Base-by-base conservation (phyloP, 2,329 filamentous ascomycete genomes). In the Claviceps africana region DNA sequence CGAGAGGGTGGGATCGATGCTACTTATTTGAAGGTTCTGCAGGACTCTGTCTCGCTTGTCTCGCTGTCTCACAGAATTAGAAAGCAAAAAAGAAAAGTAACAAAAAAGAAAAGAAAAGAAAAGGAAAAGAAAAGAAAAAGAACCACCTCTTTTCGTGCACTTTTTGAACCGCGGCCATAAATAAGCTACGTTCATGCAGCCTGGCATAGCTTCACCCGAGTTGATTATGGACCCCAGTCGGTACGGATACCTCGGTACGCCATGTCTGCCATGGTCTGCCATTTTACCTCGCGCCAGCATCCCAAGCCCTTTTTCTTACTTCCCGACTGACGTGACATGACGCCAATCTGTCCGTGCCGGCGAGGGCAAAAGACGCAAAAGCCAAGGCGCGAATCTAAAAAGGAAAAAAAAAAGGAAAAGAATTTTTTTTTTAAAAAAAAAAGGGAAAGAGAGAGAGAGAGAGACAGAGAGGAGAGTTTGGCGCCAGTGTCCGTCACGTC, bases 161-260 rank as follows among this genome's bases (percentile, higher is more conserved):
- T 25, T 10, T 6, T 45, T 13, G 44, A n/a, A 33, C n/a, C 7
- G 44, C 13, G 44, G 45, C 37, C 50, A 22, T 52, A 43, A 48
- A 48, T 43, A 52, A 45, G 30, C 46, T 45, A 48, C 47, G 40
- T 52, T 48, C 30, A 52, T 49, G 51, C 51, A 52, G 13, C 50
- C 43, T 48, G 17, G 47, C 15, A 5, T 19, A 47, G 46, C 19
- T 47, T 35, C 28, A n/a, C 25, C 39, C 13, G 33, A 25, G 25
- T 40, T 35, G 42, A 17, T 28, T 8, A 28, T 10, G 21, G 25
- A 30, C 25, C 25, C 43, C 30, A 9, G 43, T 28, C 25, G 8
- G 7, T 2, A 45, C 9, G 43, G 42, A 8, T 17, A 44, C 25
- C 10, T 44, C 6, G 3, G 8, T 44, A 44, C 13, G 39, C 17